These are phyloP conservation scores for Hibiscus trionum DNA, from an alignment of 345 rosid species.

Conservation along the genomic window DNA sequence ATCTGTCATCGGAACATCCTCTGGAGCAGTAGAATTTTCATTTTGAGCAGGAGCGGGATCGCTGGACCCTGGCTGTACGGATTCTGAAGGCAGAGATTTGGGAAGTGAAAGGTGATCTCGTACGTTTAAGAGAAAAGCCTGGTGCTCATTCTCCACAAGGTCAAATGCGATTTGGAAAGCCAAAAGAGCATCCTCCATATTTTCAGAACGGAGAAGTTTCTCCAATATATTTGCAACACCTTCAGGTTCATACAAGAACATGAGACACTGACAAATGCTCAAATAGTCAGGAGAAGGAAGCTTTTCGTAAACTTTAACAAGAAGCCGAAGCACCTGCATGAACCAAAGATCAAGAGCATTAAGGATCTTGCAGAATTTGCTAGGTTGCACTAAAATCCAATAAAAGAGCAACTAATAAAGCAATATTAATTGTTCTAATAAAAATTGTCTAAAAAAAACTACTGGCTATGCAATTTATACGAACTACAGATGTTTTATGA, in stretches of 20 bases:
- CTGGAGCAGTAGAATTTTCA: conserved; percentile 44
- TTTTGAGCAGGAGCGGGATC: conserved; percentile 41
- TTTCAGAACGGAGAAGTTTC: conserved; percentile 80
- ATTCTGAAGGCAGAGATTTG: conserved; percentile 46
- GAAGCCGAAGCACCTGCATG: conserved; percentile 80
- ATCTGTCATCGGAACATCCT: conserved; percentile 80
- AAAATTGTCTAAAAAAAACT: not conserved
- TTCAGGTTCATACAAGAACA: conserved; percentile 92
- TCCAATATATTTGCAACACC: conserved; percentile 80
- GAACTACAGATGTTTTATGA: not conserved
- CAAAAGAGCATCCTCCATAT: conserved; percentile 77
- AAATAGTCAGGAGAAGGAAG: conserved; percentile 89
- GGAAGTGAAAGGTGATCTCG: conserved; percentile 72
- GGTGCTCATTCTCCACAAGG: conserved; percentile 97
- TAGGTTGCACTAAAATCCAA: not conserved
- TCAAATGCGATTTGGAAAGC: conserved; percentile 95
- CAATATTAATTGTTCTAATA: not conserved
- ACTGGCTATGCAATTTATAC: not conserved
- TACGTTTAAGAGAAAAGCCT: conserved; percentile 90
- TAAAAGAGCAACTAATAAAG: not conserved
- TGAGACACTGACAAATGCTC: conserved; percentile 97
- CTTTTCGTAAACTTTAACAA: conserved; percentile 79
- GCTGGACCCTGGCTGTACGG: conserved; percentile 36
- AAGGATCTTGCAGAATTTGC: not conserved
- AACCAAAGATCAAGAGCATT: conserved; percentile 14